These are phyloP conservation scores for Nelumbo lutea DNA, from an alignment of 164 flowering plant species.

Conservation along the genomic window DNA sequence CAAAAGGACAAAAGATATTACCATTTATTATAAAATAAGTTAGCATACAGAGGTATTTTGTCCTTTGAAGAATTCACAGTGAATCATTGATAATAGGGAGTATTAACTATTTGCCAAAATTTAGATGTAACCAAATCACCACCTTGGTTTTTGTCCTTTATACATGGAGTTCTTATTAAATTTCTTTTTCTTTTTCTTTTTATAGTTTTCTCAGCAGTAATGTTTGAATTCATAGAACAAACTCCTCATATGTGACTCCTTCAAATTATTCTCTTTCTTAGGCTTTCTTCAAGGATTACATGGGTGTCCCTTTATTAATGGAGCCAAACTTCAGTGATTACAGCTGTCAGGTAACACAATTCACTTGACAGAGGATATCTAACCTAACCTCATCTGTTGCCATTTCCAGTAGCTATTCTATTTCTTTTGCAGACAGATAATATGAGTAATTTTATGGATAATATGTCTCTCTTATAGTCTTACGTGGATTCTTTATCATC, in stretches of 20 bases:
- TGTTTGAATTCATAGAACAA: background rate
- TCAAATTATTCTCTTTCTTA: constrained; percentile 13
- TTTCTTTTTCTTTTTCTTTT: background rate
- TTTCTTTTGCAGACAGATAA: no score
- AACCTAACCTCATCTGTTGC: background rate
- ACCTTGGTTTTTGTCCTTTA: background rate
- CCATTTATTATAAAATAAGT: no score
- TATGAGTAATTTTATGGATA: no score
- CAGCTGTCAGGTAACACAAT: constrained; percentile 78
- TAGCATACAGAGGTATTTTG: no score
- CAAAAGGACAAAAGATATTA: no score
- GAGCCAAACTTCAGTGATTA: constrained; percentile 87
- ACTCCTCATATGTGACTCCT: background rate
- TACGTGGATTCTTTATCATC: background rate
- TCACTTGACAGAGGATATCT: background rate
- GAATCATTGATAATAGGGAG: no score
- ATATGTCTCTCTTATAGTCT: no score
- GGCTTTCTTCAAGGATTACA: constrained; percentile 75
- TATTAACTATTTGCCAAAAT: no score
- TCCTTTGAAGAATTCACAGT: no score
- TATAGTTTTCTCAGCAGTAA: background rate
- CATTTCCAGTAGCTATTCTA: background rate
- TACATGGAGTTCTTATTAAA: background rate
- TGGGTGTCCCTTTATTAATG: constrained; percentile 93
- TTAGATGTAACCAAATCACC: no score